Base-by-base conservation (phyloP, 2,329 filamentous ascomycete genomes). In the Cyphellophora europaea region DNA sequence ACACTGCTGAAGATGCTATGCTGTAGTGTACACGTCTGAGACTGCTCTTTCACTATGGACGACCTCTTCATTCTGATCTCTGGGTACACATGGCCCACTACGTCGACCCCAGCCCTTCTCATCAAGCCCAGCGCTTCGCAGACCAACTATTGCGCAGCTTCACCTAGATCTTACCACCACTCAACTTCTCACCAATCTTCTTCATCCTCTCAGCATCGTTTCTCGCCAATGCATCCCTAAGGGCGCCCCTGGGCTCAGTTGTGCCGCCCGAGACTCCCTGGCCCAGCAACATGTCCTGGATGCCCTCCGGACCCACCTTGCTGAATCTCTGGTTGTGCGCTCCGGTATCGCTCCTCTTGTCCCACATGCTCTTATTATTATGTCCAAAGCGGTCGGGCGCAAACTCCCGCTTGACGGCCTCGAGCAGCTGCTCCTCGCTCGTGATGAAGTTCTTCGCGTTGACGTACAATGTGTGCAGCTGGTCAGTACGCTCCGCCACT, bases 371-470 rank as follows among this genome's bases (percentile, higher is more conserved):
- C 29, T 56, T 52, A 32, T 59, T 60, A n/a, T 48, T 38, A 33
- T 50, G 50, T 32, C 53, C 60, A 18, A 32, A 32, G 6, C 19
- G 13, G 15, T 32, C 19, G 30, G 13, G 74, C 11, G 75, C 71
- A 61, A 95, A 98, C n/a, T 80, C 69, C 43, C 69, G 63, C 14
- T 93, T 81, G 37, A 95, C 79, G 45, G 77, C 72, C 11, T 67
- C 66, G 48, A 82, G 72, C 19, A 98, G 72, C 56, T 93, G 80
- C 33, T 71, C 63, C 56, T 93, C 87, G 15, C 72, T 79, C 12
- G 86, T 79, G 54, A 98, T 95, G 62, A 96, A 98, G 25, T 75
- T 67, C 16, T 82, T 74, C 4, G 91, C 87, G 49, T 87, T 82
- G 63, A 91, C 82, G 62, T 98, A 98, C 10, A 98, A 72, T 39